Conservation (phyloP, 2,329 filamentous ascomycete genomes). For the Talaromyces sp. region DNA sequence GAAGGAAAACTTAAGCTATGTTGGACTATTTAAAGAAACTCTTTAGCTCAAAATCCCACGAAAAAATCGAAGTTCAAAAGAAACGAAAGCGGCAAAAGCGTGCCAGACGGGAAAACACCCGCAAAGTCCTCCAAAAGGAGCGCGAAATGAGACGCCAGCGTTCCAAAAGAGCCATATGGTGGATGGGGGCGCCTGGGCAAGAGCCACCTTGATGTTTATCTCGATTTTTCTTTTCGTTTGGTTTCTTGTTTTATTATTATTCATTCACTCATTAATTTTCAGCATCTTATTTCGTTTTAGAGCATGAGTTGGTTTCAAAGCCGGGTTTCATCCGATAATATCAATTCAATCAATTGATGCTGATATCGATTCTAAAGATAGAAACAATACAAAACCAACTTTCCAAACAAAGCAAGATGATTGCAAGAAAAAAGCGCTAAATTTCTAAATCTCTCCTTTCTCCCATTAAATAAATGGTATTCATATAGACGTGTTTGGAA, state of each 20-base stretch:
- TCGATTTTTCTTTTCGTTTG: neutral
- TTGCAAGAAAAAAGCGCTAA: too few relatives aligned
- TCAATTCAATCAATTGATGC: too few relatives aligned
- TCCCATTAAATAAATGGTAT: too few relatives aligned
- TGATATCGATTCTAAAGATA: too few relatives aligned
- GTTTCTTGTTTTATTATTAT: neutral
- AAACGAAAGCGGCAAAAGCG: neutral
- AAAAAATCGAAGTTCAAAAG: neutral
- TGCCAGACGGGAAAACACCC: neutral
- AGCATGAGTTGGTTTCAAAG: too few relatives aligned
- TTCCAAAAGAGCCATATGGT: neutral
- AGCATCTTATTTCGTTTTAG: too few relatives aligned
- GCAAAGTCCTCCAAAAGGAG: neutral
- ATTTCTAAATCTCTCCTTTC: too few relatives aligned
- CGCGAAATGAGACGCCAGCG: neutral
- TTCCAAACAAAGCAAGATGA: too few relatives aligned
- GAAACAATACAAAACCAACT: too few relatives aligned
- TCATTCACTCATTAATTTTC: too few relatives aligned
- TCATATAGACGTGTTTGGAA: too few relatives aligned
- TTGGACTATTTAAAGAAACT: neutral
- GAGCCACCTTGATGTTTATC: neutral
- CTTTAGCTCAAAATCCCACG: neutral
- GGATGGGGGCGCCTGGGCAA: neutral
- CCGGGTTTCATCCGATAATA: too few relatives aligned
- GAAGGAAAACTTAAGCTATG: neutral